phyloP scores from a whole-genome alignment of 108 stramenopile genomes.

The Cyclotella kingstonii region DNA sequence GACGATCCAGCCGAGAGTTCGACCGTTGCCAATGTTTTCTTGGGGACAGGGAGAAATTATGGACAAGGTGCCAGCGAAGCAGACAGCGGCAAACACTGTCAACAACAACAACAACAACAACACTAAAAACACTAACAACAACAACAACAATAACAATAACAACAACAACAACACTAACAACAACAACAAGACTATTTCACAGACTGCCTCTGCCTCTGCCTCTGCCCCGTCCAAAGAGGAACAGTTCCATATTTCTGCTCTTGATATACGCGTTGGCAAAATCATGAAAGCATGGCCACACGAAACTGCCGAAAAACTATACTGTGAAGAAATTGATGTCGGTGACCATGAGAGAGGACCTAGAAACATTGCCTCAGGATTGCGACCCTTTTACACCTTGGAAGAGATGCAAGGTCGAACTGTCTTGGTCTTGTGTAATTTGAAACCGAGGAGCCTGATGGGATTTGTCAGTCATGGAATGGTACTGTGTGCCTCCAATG shows the following conservation, averaged over 20 bases:
- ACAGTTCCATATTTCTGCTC: slow-evolving; percentile 57
- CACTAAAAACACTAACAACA: too few relatives aligned
- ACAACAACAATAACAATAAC: too few relatives aligned
- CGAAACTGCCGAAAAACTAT: slow-evolving; percentile 93
- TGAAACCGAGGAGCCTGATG: slow-evolving; percentile 86
- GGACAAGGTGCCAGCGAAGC: too few relatives aligned
- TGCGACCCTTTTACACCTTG: slow-evolving; percentile 84
- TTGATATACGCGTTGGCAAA: slow-evolving; percentile 93
- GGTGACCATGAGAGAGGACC: slow-evolving; percentile 79
- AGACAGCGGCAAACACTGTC: slow-evolving; percentile 23
- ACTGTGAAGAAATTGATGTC: slow-evolving; percentile 95
- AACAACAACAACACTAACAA: slow-evolving; percentile 29
- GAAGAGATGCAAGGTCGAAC: slow-evolving; percentile 80
- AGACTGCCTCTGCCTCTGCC: slow-evolving; percentile 11
- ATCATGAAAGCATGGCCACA: slow-evolving; percentile 94
- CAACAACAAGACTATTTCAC: slow-evolving; percentile 11
- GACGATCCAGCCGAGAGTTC: slow-evolving; percentile 50
- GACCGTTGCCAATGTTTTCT: too few relatives aligned
- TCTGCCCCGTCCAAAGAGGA: slow-evolving; percentile 5
- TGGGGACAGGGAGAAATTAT: too few relatives aligned
- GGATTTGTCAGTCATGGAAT: slow-evolving; percentile 92
- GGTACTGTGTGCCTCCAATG: slow-evolving; percentile 88
- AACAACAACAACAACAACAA: slow-evolving; percentile 44
- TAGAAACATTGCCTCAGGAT: slow-evolving; percentile 92
- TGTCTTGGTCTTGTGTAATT: slow-evolving; percentile 95